Base-by-base conservation (phyloP, 352 stramenopile genomes). In the Thraustotheca clavata region DNA sequence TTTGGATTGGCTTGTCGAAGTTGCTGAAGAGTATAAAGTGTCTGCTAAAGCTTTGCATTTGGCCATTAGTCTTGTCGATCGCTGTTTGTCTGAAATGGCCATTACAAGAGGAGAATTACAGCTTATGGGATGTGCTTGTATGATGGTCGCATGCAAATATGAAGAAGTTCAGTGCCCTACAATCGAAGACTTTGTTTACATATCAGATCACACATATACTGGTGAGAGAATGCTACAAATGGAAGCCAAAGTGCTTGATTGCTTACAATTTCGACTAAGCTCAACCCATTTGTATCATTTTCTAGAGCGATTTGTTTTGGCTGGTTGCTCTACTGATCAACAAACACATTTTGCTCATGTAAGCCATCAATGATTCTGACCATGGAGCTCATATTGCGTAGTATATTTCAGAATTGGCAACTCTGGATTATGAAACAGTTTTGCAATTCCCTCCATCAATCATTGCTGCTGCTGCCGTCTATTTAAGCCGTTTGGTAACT, bases 1-100 rank as follows among this genome's bases (percentile, higher is more conserved):
- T 43, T 88, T 99, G 27, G 97, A 99, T 76, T 99, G 97, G 97
- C 87, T 99, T 6, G 92, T 99, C 20, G 85, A 94, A 67, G 85
- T 94, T 34, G 76, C 77, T 34, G 80, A 91, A 70, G 82, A 94
- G 70, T 94, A 91, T 63, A 79, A 92, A 50, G 73, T 94, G 8
- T 75, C 88, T 67, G 83, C 81, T 5, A 73, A 89, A 63, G 91
- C 85, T 7, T 89, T 93, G 33, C 83, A 93, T 72, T 86, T 90
- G 47, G 76, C 83, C 62, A 79, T 90, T 71, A 14, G 92, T 57
- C 73, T 94, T 29, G 81, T 95, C 20, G 87, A 95, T 43, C 80
- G 87, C 7, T 94, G 79, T 26, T 71, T 95, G 4, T 74, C 76
- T 8, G 84, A 79, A 36, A 86, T 90, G 68, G 83, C 86, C 67